Base-by-base conservation (phyloP, 768 basidiomycete species). In the Serpula lacrymans region DNA sequence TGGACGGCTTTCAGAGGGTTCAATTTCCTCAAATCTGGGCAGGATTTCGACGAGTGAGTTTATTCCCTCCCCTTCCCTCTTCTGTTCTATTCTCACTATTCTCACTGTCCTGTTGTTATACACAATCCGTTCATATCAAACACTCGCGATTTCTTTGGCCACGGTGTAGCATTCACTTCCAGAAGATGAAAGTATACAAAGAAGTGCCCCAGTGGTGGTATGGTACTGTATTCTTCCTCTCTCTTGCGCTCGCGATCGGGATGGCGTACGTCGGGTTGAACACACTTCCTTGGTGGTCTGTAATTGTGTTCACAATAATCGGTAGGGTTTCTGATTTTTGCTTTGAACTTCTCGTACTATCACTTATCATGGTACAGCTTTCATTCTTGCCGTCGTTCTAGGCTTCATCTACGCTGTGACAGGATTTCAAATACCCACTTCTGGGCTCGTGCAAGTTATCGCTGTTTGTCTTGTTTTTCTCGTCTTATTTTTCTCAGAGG, bases 171-270 rank as follows among this genome's bases (percentile, higher is more conserved):
- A 31, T 47, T 26, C 54, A 57, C 37, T 57, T 45, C 4, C 44
- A 72, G 71, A 65, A 49, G 41, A 77, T 78, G 72, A 60, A 65
- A 45, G 71, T 70, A 44, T 78, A 78, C 46, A 56, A 55, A 11
- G 76, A 78, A 49, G 76, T 76, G 1, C 77, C 77, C 8, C 70
- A 72, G 47, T 77, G 70, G 71, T 75, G 68, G 52, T 79, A 78
- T 46, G 56, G 57, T 2, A 26, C 52, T 8, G 48, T 78, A 10
- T 75, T 79, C 49, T 10, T 74, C 12, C 50, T 62, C 5, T 74
- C 74, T 1, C 49, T 79, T 18, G 70, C 47, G 8, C 55, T 79
- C 8, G 75, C 70, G 12, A 77, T 79, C 39, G 75, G 75, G 20
- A 65, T 64, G 42, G 61, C 62, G 34, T 69, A 69, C 45, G 58